Evolutionary conservation across 177 flowering plant species (phyloP), one percentile per base, ranked within the genome.

Genomic region (Vitis hybrid): DNA sequence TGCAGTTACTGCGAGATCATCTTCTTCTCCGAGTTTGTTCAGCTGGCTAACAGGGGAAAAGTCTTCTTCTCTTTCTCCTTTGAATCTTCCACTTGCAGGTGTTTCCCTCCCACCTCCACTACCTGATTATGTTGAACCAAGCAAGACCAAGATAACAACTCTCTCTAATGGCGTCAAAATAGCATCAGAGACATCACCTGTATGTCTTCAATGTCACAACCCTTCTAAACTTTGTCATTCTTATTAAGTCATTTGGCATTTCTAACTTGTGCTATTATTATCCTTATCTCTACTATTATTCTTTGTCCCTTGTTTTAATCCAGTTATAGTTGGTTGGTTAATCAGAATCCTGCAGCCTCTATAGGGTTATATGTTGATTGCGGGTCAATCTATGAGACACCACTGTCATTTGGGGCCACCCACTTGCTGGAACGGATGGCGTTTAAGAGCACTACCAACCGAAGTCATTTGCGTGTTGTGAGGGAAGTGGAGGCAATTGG

Each of bases 401-500:
- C 95, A 15, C 15, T 3, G 8, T 72, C 89, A 59, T 76, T 45
- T 68, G 99, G 99, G 21, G 92, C 87, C 51, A 81, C 97, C 52
- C 96, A 96, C 69, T 80, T 96, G 66, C 76, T 93, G 67, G 98
- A 96, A 60, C 82, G 91, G 17, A 88, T 94, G 97, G 99, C 98
- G 13, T 96, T 96, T 77, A 96, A 94, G 79, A 89, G 90, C 79
- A 94, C 99, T 49, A 64, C 70, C 45, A 96, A 93, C 75, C 70
- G 97, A 19, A 96, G 95, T 72, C 94, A 96, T 77, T 78, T 94
- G 52, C 91, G 97, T 3, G 62, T 91, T 72, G 97, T 94, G 10
- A 84, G 97, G 69, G 99, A 96, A 82, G 90, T 93, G 69, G 97
- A 95, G 82, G 96, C 99, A 34, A 74, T 81, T 74, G 98, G 98